Percentiles rank a stretch among this genome's conserved stretches.
Conservation (phyloP, 2,329 filamentous ascomycete species). For the Daldinia eschscholtzii region DNA sequence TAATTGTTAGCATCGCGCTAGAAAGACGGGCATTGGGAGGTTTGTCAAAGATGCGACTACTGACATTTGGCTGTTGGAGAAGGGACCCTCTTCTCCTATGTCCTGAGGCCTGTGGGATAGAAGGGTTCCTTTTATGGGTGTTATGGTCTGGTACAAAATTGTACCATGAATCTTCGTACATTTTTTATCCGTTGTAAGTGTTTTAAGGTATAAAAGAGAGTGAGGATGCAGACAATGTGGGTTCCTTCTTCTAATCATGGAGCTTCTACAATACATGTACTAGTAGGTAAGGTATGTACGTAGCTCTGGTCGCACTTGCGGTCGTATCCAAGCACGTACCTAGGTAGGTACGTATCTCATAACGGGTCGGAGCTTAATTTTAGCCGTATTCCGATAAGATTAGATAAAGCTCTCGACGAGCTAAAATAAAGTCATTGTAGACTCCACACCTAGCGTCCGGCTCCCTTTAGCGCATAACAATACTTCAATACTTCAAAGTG, state of each 20-base stretch:
- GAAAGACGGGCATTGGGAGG: constrained; percentile 37
- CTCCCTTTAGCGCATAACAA: not conserved
- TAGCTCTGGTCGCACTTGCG: too few relatives aligned
- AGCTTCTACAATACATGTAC: constrained; percentile 15
- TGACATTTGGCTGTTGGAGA: constrained; percentile 74
- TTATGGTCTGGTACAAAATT: constrained; percentile 75
- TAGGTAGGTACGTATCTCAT: not conserved
- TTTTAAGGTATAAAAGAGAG: not conserved
- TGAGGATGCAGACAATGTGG: constrained; percentile 8
- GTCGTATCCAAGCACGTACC: too few relatives aligned
- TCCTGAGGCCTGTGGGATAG: constrained; percentile 60
- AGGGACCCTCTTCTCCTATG: constrained; percentile 78
- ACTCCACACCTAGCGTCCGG: not conserved
- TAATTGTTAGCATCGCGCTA: constrained; percentile 31
- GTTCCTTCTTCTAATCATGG: not conserved
- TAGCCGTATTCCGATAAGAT: constrained; percentile 23
- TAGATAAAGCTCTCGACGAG: not conserved
- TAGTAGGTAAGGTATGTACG: too few relatives aligned
- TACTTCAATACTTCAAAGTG: not conserved
- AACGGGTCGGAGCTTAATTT: constrained; percentile 25
- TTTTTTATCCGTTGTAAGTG: constrained; percentile 54
- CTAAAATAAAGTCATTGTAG: not conserved
- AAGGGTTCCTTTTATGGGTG: constrained; percentile 63
- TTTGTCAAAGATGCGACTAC: constrained; percentile 53
- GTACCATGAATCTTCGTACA: constrained; percentile 91